Percentiles rank a stretch among this genome's conserved stretches.
Evolutionary conservation across 768 basidiomycete genomes (phyloP).

Genomic region (Lactifluus hygrophoroides): DNA sequence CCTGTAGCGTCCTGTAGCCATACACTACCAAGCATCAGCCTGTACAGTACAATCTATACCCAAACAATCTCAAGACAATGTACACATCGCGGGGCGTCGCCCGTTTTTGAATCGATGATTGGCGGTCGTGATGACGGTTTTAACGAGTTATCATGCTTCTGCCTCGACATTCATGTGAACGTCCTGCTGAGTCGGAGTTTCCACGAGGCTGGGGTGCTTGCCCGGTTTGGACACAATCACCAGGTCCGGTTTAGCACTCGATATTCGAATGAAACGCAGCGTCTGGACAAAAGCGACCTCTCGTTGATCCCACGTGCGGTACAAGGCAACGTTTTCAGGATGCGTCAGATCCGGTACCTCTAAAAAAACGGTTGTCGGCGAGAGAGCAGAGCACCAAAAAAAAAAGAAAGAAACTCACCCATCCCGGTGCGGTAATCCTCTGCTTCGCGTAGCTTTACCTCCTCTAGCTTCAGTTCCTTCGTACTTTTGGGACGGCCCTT

Average conservation of each 20-base stretch:
- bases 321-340: constrained; percentile 55
- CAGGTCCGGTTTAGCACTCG: constrained; percentile 40
- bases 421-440: constrained; percentile 76
- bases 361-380: constrained; percentile 25
- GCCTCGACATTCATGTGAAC: constrained; percentile 19
- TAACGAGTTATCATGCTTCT: constrained; percentile 3
- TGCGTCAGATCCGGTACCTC: constrained; percentile 79
- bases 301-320: constrained; percentile 71
- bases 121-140: not conserved
- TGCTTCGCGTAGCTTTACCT: constrained; percentile 54
- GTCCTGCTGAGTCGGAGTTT: not conserved
- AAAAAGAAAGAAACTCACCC: constrained; percentile 40
- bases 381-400: too few species aligned
- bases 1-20: constrained; percentile 11
- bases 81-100: not conserved
- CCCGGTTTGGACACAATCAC: constrained; percentile 52
- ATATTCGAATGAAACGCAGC: constrained; percentile 71
- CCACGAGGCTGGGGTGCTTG: constrained; percentile 38
- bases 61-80: not conserved
- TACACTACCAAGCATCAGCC: constrained; percentile 10
- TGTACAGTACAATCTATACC: constrained; percentile 14
- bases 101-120: not conserved
- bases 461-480: constrained; percentile 60
- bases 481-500: constrained; percentile 70
- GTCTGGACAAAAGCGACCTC: constrained; percentile 62